Percentiles rank a stretch among this genome's conserved stretches.
These are phyloP conservation scores for Lentinula novae-zelandiae DNA, from an alignment of 1,284 basidiomycete species.

Conservation along the genomic window DNA sequence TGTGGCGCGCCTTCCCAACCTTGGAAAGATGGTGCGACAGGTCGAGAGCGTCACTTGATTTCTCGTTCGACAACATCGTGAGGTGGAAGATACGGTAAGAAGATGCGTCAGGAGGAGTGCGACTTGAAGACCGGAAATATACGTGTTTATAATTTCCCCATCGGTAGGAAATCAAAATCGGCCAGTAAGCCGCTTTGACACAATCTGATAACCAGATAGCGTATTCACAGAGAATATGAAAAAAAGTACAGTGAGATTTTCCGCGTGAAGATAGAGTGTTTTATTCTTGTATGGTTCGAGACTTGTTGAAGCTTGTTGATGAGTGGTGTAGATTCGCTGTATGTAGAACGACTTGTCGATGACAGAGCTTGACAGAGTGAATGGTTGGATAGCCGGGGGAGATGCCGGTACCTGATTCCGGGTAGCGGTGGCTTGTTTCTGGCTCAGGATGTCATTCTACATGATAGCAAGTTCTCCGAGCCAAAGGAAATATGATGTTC, in stretches of 20 bases:
- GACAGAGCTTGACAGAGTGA: too few relatives aligned
- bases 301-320: too few relatives aligned
- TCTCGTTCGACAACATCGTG: conserved; percentile 26
- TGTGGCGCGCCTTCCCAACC: conserved; percentile 42
- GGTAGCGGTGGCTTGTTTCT: neutral
- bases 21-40: conserved; percentile 21
- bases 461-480: too few relatives aligned
- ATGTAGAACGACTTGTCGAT: too few relatives aligned
- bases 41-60: conserved; percentile 31
- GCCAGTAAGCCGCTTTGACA: neutral
- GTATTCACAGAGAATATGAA: too few relatives aligned
- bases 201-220: too few relatives aligned
- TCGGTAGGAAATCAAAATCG: neutral
- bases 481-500: too few relatives aligned
- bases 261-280: too few relatives aligned
- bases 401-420: neutral
- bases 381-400: too few relatives aligned
- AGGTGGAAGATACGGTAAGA: neutral
- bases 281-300: too few relatives aligned
- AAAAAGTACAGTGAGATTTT: too few relatives aligned
- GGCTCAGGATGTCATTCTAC: neutral
- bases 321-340: too few relatives aligned
- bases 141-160: neutral
- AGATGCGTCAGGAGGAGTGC: neutral
- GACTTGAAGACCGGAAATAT: neutral